Evolutionary conservation across 75 land plant genomes (phyloP), one percentile per base, ranked within the genome.

Genomic region (Chamaecyparis obtusa): DNA sequence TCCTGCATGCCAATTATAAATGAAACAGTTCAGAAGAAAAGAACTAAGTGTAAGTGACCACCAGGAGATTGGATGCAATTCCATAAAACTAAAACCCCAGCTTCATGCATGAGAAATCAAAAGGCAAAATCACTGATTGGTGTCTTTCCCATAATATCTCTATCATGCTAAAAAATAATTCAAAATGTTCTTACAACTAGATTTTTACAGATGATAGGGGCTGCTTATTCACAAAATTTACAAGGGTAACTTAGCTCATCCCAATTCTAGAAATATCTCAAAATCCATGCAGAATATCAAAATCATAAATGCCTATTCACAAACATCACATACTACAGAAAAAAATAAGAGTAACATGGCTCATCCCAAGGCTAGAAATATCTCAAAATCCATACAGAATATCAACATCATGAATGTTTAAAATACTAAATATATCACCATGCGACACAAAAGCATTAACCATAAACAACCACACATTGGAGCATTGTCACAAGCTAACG

Each of bases 1-100:
- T 98, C 99, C 99, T 98, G 91, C 30, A 88, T 48, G 84, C 35
- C 51, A 89, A 9, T 54, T 67, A 36, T 35, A 35, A 27, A 84
- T 16, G 37, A 84, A 84, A 84, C 37, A 14, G 16, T 3, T 56
- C 39, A 84, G 49, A n/a, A 81, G 5, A 81, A 9, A 27, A 41
- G 82, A 79, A 27, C 27, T 41, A 46, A 46, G 51, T 46, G 83
- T 81, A 44, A 27, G 30, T 80, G 49, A 24, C n/a, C 27, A 80
- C 24, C 48, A 80, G 83, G 43, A 27, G n/a, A 24, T 71, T 71
- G 30, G 74, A 32, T 1, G 0, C 33, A n/a, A 37, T 81, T 10
- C 13, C 30, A 46, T 46, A 13, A 81, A 46, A 46, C 19, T 81
- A 44, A 24, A 46, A 81, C 36, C 48, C 30, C 21, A 44, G 9